Conservation (phyloP, 176 grass and related monocot genomes). For the Rhipidocladum racemiflorum region DNA sequence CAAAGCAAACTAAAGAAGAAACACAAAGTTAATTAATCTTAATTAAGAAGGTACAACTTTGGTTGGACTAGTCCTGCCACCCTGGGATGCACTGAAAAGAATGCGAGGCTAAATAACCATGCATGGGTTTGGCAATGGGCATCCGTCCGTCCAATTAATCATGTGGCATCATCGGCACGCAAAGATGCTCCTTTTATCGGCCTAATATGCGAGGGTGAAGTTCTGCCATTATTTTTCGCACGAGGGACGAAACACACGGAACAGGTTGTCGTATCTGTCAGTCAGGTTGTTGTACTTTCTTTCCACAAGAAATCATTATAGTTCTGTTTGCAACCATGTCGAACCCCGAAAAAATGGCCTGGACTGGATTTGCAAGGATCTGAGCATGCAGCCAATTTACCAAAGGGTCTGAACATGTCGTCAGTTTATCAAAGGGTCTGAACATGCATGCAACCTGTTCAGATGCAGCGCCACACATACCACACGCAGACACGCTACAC, state of each 20-base stretch:
- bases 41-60: neutral
- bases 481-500: too few species aligned
- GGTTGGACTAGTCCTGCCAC: constrained; percentile 19
- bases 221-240: too few species aligned
- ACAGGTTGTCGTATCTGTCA: too few species aligned
- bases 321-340: constrained; percentile 27
- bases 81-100: neutral
- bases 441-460: too few species aligned
- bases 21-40: neutral
- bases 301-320: neutral
- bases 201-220: neutral
- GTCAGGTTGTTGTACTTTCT: too few species aligned
- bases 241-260: neutral
- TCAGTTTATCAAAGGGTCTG: neutral
- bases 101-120: neutral
- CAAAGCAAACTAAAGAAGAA: neutral
- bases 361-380: neutral
- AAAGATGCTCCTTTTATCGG: neutral
- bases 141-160: constrained; percentile 34
- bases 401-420: neutral
- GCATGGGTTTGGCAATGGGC: too few species aligned
- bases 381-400: too few species aligned
- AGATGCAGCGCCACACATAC: too few species aligned
- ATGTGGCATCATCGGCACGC: constrained; percentile 22
- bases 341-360: neutral